Conservation (phyloP, 768 basidiomycete genomes). For the Boletus eberwhitei region DNA sequence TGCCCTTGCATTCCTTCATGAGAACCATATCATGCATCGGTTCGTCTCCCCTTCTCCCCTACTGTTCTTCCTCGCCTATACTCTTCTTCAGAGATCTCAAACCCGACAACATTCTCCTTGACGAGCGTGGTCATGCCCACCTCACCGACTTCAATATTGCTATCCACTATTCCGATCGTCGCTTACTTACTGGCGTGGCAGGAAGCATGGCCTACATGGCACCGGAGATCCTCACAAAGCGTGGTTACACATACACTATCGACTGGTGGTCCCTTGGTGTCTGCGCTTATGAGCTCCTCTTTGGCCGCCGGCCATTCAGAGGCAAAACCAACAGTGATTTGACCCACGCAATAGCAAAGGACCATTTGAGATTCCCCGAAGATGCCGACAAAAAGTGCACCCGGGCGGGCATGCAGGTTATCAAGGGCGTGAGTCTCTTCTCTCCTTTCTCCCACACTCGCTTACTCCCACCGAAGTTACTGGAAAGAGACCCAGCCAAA, state of each 20-base stretch:
- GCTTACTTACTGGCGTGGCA: slow-evolving; percentile 84
- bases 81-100: slow-evolving; percentile 73
- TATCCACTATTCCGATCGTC: slow-evolving; percentile 88
- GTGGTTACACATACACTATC: slow-evolving; percentile 90
- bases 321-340: slow-evolving; percentile 92
- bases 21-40: slow-evolving; percentile 95
- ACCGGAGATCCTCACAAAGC: slow-evolving; percentile 83
- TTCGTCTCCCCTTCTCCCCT: slow-evolving; percentile 35
- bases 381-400: slow-evolving; percentile 79
- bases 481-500: slow-evolving; percentile 80
- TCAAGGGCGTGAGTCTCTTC: slow-evolving; percentile 65
- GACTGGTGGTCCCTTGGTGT: slow-evolving; percentile 99
- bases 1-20: slow-evolving; percentile 86
- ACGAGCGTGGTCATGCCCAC: slow-evolving; percentile 94
- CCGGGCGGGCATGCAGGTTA: slow-evolving; percentile 69
- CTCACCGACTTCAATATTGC: slow-evolving; percentile 99
- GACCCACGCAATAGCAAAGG: slow-evolving; percentile 89
- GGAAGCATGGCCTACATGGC: slow-evolving; percentile 99
- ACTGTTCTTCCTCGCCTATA: not conserved
- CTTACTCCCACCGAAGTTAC: slow-evolving; percentile 49
- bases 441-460: slow-evolving; percentile 8
- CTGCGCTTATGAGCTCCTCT: slow-evolving; percentile 88
- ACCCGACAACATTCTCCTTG: slow-evolving; percentile 95
- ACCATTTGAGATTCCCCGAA: slow-evolving; percentile 86
- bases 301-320: slow-evolving; percentile 88